A percentile compares a stretch with the other conserved stretches of the same genome.
These are phyloP conservation scores for Rhynchospora tenuis DNA, from an alignment of 176 grass and related monocot species.

Conservation along the genomic window DNA sequence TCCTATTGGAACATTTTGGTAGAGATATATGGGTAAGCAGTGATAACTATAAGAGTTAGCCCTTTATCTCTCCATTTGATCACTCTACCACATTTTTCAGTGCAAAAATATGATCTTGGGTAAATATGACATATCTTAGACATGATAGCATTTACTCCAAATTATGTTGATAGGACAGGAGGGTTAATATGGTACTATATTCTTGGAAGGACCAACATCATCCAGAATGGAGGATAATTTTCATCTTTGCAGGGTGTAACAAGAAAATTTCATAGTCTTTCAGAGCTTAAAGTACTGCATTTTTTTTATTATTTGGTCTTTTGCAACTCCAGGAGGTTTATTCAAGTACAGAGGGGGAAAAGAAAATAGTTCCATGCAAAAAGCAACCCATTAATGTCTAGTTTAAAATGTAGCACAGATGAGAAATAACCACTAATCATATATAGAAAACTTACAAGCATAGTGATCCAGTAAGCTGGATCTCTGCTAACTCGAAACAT, in stretches of 20 bases:
- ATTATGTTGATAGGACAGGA: background rate
- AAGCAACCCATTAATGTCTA: background rate
- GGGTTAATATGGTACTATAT: background rate
- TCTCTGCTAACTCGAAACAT: slow-evolving; percentile 83
- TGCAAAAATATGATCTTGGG: background rate
- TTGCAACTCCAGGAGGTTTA: background rate
- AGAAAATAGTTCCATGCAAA: background rate
- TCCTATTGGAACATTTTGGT: too few species aligned
- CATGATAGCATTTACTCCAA: background rate
- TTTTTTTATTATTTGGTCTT: background rate
- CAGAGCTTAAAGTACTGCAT: background rate
- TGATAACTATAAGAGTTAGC: too few species aligned
- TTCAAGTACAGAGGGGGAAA: background rate
- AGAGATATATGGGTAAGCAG: too few species aligned
- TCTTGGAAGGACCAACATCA: background rate
- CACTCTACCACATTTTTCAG: too few species aligned
- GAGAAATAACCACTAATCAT: background rate
- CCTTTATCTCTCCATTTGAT: too few species aligned
- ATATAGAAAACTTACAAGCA: slow-evolving; percentile 47
- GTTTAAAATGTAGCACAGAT: background rate
- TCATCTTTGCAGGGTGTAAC: background rate
- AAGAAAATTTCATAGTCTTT: background rate
- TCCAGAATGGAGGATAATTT: background rate
- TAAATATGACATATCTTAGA: background rate
- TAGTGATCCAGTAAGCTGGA: slow-evolving; percentile 84